Percentiles rank a stretch among this genome's conserved stretches.
Conservation (phyloP, 805 yeast species). For the Candida silvicultrix region DNA sequence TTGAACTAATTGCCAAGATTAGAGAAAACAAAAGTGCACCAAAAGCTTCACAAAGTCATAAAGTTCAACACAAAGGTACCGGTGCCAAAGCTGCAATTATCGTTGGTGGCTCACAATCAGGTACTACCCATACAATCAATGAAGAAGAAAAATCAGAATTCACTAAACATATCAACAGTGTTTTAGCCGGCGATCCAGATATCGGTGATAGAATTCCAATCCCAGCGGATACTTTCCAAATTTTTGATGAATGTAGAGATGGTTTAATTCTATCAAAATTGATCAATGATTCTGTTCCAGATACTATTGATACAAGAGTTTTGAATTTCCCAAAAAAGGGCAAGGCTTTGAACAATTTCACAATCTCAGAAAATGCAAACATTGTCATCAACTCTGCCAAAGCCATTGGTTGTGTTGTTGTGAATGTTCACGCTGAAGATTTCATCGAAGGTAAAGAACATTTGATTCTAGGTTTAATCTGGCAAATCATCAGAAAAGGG, state of each 20-base stretch:
- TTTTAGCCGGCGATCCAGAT: slow-evolving; percentile 81
- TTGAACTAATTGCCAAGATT: slow-evolving; percentile 74
- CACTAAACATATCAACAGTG: slow-evolving; percentile 92
- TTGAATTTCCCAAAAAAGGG: slow-evolving; percentile 80
- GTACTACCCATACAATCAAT: slow-evolving; percentile 92
- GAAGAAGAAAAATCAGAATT: slow-evolving; percentile 96
- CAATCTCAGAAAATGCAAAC: slow-evolving; percentile 94
- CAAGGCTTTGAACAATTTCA: slow-evolving; percentile 83
- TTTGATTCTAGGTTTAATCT: slow-evolving; percentile 81
- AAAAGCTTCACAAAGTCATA: slow-evolving; percentile 23
- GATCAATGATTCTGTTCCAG: slow-evolving; percentile 96
- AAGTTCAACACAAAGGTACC: slow-evolving; percentile 41
- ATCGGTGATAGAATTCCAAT: slow-evolving; percentile 84
- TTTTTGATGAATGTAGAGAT: slow-evolving; percentile 94
- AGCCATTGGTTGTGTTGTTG: slow-evolving; percentile 98
- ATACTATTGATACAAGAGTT: slow-evolving; percentile 97
- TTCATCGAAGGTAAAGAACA: slow-evolving; percentile 93
- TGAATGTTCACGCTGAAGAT: slow-evolving; percentile 94
- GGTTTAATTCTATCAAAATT: slow-evolving; percentile 89
- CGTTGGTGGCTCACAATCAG: slow-evolving; percentile 80
- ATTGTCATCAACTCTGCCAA: slow-evolving; percentile 97
- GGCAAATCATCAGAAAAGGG: slow-evolving; percentile 98
- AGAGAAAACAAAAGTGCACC: slow-evolving; percentile 42
- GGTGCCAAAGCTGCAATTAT: slow-evolving; percentile 70
- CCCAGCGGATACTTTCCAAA: slow-evolving; percentile 89